Evolutionary conservation across 2,329 filamentous ascomycete species (phyloP), one percentile per base, ranked within the genome.

Genomic region (Nigrospora oryzae): DNA sequence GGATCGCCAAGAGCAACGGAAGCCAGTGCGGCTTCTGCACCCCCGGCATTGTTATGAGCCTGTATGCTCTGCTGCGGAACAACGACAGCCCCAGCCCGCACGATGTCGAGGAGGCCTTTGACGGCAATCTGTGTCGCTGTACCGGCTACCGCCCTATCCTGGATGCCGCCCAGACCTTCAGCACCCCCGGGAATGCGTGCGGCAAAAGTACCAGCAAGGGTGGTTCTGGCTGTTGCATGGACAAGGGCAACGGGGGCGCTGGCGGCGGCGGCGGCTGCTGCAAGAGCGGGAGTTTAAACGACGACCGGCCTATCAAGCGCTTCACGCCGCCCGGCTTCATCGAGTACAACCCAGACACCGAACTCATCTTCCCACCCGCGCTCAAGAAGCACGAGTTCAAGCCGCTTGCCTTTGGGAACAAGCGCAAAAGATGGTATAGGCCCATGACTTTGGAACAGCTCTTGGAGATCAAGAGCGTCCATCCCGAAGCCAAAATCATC

Each of bases 11-110:
- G 65, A 80, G 85, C 31, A 93, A 95, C 67, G 93, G 93, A 40
- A 95, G 88, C 54, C 91, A 98, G 63, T 98, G 77, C 48, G 77
- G 90, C 1, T 98, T 98, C 67, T 98, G 93, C 60, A 97, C 93
- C 0, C 93, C 93, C 5, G 93, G 93, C 2, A 97, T 98, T 57
- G 90, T 97, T 50, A 97, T 97, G 87, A 96, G 90, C 62, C 66
- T 97, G 45, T 98, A 98, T 64, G 93, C 93, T 6, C 73, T 97
- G 38, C 73, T 98, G 31, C 79, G 93, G 48, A 97, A 97, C 58
- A 86, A 90, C 53, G 73, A 82, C 4, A 74, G 75, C 16, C 90
- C 91, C 0, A 83, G 81, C 3, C 81, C 91, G 57, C 79, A 88
- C 53, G 87, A 94, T 30, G 77, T 97, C 32, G 93, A 98, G 64